Percentiles rank a stretch among this genome's conserved stretches.
Conservation (phyloP, 768 basidiomycete species). For the Chalciporus piperatus region DNA sequence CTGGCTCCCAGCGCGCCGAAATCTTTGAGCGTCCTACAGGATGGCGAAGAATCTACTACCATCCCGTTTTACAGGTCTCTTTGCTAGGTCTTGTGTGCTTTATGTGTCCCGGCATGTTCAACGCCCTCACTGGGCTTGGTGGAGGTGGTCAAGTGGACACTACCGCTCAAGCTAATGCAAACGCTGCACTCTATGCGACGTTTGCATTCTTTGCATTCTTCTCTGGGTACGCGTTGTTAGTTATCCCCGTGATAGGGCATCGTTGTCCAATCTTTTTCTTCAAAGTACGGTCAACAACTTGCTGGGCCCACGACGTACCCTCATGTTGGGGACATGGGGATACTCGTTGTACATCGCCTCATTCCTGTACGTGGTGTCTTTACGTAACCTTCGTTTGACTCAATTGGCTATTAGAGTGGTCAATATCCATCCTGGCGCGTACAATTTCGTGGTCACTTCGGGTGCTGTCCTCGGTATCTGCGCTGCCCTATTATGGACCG, state of each 20-base stretch:
- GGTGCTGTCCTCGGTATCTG: conserved; percentile 50
- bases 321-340: conserved; percentile 50
- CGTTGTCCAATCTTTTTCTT: no score
- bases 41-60: conserved; percentile 52
- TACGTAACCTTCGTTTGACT: background rate
- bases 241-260: no score
- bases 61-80: conserved; percentile 41
- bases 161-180: conserved; percentile 65
- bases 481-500: conserved; percentile 54
- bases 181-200: conserved; percentile 60
- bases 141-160: conserved; percentile 73
- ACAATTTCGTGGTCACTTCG: conserved; percentile 45
- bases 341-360: conserved; percentile 51
- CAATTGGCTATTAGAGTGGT: conserved; percentile 40
- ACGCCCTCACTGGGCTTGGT: conserved; percentile 76
- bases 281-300: conserved; percentile 72
- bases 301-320: conserved; percentile 49
- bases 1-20: conserved; percentile 18
- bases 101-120: conserved; percentile 69
- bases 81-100: conserved; percentile 66
- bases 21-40: conserved; percentile 49
- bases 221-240: conserved; percentile 50
- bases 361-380: conserved; percentile 35
- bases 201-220: conserved; percentile 65
- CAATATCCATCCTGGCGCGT: conserved; percentile 35